Evolutionary conservation across 2,329 filamentous ascomycete genomes (phyloP), one percentile per base, ranked within the genome.

Genomic region (Colletotrichum magnum): DNA sequence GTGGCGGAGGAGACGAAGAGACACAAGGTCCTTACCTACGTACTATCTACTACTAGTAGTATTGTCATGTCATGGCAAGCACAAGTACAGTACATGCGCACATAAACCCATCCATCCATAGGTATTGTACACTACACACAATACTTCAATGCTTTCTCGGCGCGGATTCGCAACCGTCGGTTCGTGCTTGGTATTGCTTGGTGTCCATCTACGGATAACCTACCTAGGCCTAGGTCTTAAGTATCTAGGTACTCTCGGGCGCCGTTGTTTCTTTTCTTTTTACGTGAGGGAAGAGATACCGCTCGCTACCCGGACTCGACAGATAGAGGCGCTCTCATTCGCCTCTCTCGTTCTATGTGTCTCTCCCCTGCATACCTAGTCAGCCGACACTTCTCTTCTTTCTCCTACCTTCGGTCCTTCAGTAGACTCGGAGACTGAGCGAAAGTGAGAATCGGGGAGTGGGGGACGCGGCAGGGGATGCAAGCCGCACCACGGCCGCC

Each of bases 371-470:
- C 54, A 56, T 13, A n/a, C n/a, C n/a, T n/a, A 54, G 61, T 56
- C 48, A 66, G 61, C 62, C 54, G 50, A 59, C 66, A 26, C 61
- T 54, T n/a, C 21, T 24, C 21, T 24, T 24, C 21, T 43, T 56
- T 50, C 32, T 15, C 56, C 54, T 21, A 50, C 58, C 48, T 59
- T 50, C 54, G 60, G 61, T 60, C 58, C 48, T 59, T 50, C 54
- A 66, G 61, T 60, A 66, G 54, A 59, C 62, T 60, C 66, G 66
- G 61, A 50, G 43, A 62, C 26, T 54, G 59, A 54, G 59, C 50
- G 59, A 54, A 21, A 60, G 47, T 47, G 39, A 66, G 54, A 66
- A 50, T 65, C 48, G 48, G 66, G 59, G 66, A 66, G 66, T 66
- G 66, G 62, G 66, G 66, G 56, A 66, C 47, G 32, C 6, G 58